A percentile compares a stretch with the other conserved stretches of the same genome.
phyloP scores from a whole-genome alignment of 2,329 filamentous ascomycete genomes.

The Westerdykella sp. region DNA sequence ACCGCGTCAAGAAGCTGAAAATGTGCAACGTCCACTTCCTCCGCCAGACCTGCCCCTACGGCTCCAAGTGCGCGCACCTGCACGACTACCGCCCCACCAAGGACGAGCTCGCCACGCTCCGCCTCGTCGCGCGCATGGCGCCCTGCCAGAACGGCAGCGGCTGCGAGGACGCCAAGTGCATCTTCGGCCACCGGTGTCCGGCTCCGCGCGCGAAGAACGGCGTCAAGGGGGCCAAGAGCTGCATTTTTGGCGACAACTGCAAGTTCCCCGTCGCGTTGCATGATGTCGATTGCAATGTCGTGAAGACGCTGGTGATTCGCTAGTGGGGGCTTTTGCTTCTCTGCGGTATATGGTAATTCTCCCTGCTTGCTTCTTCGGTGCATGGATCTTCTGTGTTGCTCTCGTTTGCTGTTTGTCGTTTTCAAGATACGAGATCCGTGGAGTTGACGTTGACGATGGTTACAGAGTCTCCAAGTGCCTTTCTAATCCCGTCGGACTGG shows the following conservation, averaged over 20 bases:
- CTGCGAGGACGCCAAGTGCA: conserved; percentile 55
- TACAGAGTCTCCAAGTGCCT: too few species aligned
- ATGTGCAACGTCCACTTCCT: conserved; percentile 58
- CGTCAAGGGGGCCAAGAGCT: conserved; percentile 47
- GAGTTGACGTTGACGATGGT: too few species aligned
- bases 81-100: conserved; percentile 50
- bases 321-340: conserved; percentile 4
- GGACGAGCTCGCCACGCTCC: conserved; percentile 49
- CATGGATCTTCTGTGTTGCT: too few species aligned
- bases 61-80: conserved; percentile 50
- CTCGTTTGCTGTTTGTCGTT: too few species aligned
- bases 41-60: conserved; percentile 52
- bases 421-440: too few species aligned
- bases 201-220: conserved; percentile 40
- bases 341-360: background rate
- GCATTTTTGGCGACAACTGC: conserved; percentile 54
- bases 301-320: conserved; percentile 44
- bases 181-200: conserved; percentile 59
- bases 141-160: conserved; percentile 53
- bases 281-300: conserved; percentile 51
- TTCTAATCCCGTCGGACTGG: too few species aligned
- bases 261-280: conserved; percentile 54
- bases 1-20: conserved; percentile 56
- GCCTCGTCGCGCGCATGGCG: conserved; percentile 56
- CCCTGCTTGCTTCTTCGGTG: too few species aligned